Percentiles rank a stretch among this genome's conserved stretches.
These are phyloP conservation scores for Cladophialophora immunda DNA, from an alignment of 2,329 filamentous ascomycete genomes.

Conservation along the genomic window DNA sequence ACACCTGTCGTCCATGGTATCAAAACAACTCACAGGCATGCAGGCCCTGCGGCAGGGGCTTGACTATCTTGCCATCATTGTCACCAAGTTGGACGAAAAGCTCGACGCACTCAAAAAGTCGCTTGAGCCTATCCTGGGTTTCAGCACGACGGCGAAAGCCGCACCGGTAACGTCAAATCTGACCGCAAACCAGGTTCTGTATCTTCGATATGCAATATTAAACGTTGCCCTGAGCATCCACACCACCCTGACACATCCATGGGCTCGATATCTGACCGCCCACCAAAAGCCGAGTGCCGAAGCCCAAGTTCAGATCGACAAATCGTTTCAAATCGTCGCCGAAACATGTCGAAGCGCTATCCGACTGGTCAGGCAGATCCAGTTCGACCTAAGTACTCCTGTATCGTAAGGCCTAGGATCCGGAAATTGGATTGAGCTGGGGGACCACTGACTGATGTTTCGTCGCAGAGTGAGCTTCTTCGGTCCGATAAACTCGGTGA, in stretches of 20 bases:
- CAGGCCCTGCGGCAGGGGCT: constrained; percentile 11
- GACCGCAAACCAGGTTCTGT: constrained; percentile 9
- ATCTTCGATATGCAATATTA: constrained; percentile 11
- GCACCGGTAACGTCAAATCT: constrained; percentile 3
- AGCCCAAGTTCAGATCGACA: constrained; percentile 6
- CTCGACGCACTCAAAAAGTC: constrained; percentile 16
- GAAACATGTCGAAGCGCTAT: constrained; percentile 15
- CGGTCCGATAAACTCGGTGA: constrained; percentile 13
- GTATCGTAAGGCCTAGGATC: constrained; percentile 12
- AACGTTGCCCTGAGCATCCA: constrained; percentile 19
- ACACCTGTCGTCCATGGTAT: constrained; percentile 19
- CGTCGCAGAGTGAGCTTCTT: constrained; percentile 7
- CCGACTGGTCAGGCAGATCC: constrained; percentile 11
- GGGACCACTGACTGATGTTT: neutral
- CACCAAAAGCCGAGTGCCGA: neutral
- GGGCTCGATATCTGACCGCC: neutral
- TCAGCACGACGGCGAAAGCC: neutral
- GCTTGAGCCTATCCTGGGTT: constrained; percentile 3
- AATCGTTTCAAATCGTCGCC: constrained; percentile 14
- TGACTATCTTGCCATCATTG: constrained; percentile 9
- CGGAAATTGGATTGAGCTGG: neutral
- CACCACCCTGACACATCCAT: constrained; percentile 19
- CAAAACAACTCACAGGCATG: constrained; percentile 12
- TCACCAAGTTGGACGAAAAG: constrained; percentile 10
- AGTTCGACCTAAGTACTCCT: constrained; percentile 14